Evolutionary conservation across 805 yeast genomes (phyloP), one percentile per base, ranked within the genome.

Genomic region (Isabelozyma rhagii): DNA sequence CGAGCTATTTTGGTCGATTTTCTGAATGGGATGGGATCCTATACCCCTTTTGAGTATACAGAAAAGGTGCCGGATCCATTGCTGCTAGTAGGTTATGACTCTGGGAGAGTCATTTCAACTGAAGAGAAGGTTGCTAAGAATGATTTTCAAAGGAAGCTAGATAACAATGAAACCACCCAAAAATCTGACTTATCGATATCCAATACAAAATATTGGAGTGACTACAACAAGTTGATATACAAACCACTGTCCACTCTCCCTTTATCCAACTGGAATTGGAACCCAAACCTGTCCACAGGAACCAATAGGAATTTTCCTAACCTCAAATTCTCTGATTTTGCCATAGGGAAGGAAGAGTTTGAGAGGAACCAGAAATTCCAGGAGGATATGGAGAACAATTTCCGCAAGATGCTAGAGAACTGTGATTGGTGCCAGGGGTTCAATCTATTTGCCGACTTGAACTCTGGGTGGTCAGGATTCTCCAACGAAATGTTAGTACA

Each of bases 381-480:
- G 8, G 66, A 59, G n/a, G 61, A 62, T 4, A 62, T 62, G 6
- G 59, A 72, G 17, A 87, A 86, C 21, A 78, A 78, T 41, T 80
- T 91, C 48, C 74, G 97, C 48, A 66, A 70, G 1, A 67, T 79
- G 40, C 60, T 94, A 11, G 99, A 93, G 61, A 78, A 81, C 51
- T 84, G 94, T 62, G 97, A 94, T 63, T 65, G 72, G 27, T 61
- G 92, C 15, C 80, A 78, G 48, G 97, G 97, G 0, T 50, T 94
- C 8, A 87, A 87, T 55, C 45, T 89, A 0, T 59, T 84, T 2
- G 79, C 87, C 0, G 97, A 91, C 47, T 55, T 85, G 3, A 96
- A 89, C 60, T 75, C 82, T 18, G 87, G 86, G 0, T 93, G 98
- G 98, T 86, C 90, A 45, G 96, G 96, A 0, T 82, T 87, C 56